phyloP scores from a whole-genome alignment of 306 rosid species.

The Dalbergia cochinchinensis region DNA sequence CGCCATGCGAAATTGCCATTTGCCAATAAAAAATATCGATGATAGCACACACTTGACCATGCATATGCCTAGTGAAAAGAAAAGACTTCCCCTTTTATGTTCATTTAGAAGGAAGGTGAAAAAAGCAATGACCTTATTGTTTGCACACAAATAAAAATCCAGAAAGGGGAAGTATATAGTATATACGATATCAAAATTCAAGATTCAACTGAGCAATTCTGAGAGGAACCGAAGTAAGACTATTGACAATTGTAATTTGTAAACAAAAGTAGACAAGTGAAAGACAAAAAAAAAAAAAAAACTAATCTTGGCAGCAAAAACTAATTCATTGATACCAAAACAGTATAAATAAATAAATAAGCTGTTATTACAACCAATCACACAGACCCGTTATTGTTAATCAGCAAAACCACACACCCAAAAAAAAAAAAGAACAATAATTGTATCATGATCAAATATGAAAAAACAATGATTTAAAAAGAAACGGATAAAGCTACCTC shows the following conservation, averaged over 20 bases:
- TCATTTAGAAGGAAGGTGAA: neutral
- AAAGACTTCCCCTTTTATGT: too few species aligned
- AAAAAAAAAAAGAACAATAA: constrained; percentile 3
- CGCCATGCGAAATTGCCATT: neutral
- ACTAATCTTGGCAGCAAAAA: constrained; percentile 38
- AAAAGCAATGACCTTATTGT: constrained; percentile 25
- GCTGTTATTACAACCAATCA: neutral
- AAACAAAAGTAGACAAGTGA: constrained; percentile 21
- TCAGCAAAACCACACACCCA: constrained; percentile 16
- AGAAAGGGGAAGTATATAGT: neutral
- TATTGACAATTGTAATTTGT: neutral
- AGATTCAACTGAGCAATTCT: constrained; percentile 4
- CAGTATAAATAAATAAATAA: neutral
- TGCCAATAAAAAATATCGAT: neutral
- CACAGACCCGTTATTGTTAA: constrained; percentile 1
- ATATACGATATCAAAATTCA: neutral
- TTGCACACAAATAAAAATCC: constrained; percentile 1
- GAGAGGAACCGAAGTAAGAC: neutral
- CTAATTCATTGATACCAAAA: constrained; percentile 7
- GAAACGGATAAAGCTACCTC: constrained; percentile 57
- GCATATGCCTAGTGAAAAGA: neutral
- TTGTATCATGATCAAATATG: neutral
- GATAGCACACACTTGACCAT: constrained; percentile 9
- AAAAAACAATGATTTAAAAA: neutral
- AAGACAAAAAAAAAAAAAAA: neutral